Evolutionary conservation across 495 filamentous ascomycete genomes (phyloP).

Genomic region (Evansstolkia leycettana): DNA sequence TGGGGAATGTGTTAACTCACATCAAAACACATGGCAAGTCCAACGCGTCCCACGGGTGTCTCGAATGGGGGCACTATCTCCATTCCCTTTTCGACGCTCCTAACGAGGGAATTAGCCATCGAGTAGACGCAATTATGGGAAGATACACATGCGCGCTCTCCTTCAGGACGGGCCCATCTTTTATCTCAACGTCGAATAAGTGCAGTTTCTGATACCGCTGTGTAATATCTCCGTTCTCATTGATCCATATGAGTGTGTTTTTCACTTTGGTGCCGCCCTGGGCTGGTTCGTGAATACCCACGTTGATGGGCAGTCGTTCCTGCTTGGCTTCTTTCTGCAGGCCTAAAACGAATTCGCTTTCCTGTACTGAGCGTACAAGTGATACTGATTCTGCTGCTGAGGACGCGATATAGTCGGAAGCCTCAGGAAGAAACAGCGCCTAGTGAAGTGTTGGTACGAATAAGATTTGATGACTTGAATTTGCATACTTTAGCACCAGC

Average conservation of each 20-base stretch:
- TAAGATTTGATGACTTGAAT: not conserved
- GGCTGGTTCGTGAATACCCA: slow-evolving; percentile 76
- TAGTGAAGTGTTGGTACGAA: slow-evolving; percentile 15
- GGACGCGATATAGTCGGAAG: slow-evolving; percentile 72
- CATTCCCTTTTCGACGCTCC: slow-evolving; percentile 48
- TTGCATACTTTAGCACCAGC: slow-evolving; percentile 63
- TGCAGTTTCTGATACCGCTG: slow-evolving; percentile 68
- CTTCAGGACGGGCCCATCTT: slow-evolving; percentile 46
- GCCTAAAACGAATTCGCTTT: slow-evolving; percentile 56
- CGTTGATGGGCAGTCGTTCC: slow-evolving; percentile 58
- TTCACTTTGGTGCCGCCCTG: slow-evolving; percentile 41
- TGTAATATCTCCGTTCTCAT: slow-evolving; percentile 46
- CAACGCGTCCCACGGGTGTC: slow-evolving; percentile 62
- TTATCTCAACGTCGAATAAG: slow-evolving; percentile 62
- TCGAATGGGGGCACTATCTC: slow-evolving; percentile 54
- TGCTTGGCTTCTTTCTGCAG: slow-evolving; percentile 53
- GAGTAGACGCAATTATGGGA: not conserved
- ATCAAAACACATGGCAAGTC: slow-evolving; percentile 81
- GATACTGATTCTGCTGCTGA: slow-evolving; percentile 52
- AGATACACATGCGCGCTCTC: slow-evolving; percentile 40
- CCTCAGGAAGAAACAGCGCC: slow-evolving; percentile 88
- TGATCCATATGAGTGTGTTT: slow-evolving; percentile 60
- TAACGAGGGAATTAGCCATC: slow-evolving; percentile 6
- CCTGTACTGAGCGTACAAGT: slow-evolving; percentile 46
- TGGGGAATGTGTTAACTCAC: slow-evolving; percentile 25